phyloP scores from a whole-genome alignment of 768 basidiomycete species.

The Hericium rajendrae region DNA sequence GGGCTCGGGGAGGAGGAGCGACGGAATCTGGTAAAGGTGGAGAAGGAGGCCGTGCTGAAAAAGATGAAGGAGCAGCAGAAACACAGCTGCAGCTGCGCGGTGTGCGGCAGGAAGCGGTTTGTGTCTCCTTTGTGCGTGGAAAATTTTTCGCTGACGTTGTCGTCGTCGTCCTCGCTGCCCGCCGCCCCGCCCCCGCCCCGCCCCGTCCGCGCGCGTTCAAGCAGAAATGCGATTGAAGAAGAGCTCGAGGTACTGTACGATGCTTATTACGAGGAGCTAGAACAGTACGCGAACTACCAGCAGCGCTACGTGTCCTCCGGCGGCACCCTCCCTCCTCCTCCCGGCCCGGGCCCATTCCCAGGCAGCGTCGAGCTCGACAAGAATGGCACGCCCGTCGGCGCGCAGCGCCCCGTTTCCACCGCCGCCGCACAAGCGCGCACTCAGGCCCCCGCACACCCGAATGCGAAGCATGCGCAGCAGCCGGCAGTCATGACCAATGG shows the following conservation, averaged over 20 bases:
- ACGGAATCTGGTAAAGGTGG: slow-evolving; percentile 86
- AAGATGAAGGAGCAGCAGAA: slow-evolving; percentile 99
- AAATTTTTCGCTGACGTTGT: slow-evolving; percentile 17
- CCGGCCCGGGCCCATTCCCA: slow-evolving; percentile 96
- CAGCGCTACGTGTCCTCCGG: slow-evolving; percentile 90
- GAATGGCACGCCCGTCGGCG: slow-evolving; percentile 62
- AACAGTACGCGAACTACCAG: slow-evolving; percentile 97
- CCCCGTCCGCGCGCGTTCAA: slow-evolving; percentile 10
- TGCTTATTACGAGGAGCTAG: slow-evolving; percentile 99
- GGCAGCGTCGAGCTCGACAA: slow-evolving; percentile 96
- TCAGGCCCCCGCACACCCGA: background rate
- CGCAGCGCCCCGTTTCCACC: slow-evolving; percentile 16
- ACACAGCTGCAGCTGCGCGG: slow-evolving; percentile 90
- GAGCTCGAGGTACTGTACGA: slow-evolving; percentile 99
- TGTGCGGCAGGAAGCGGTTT: slow-evolving; percentile 93
- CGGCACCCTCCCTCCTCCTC: slow-evolving; percentile 83
- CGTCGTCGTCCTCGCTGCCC: slow-evolving; percentile 7
- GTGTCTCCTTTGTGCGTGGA: slow-evolving; percentile 27
- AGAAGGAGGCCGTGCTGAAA: slow-evolving; percentile 93
- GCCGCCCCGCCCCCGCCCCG: background rate
- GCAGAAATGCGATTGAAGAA: slow-evolving; percentile 93
- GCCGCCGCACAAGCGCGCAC: background rate
- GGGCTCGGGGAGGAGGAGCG: slow-evolving; percentile 87
- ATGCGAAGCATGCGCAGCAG: slow-evolving; percentile 15
- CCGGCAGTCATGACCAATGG: slow-evolving; percentile 25